These are phyloP conservation scores for Claviceps spartinae DNA, from an alignment of 2,329 filamentous ascomycete genomes.

Conservation along the genomic window DNA sequence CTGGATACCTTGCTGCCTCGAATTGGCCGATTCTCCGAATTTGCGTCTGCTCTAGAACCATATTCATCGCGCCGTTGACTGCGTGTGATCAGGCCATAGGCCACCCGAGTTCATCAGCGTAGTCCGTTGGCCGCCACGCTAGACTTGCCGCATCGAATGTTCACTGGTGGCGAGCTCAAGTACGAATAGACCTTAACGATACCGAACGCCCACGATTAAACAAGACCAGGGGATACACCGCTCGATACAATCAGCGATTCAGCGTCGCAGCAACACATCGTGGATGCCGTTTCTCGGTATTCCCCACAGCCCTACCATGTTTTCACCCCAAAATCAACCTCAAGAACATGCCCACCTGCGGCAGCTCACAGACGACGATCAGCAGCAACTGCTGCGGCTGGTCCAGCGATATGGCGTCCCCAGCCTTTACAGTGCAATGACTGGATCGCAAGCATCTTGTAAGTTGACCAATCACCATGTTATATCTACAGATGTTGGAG, in stretches of 20 bases:
- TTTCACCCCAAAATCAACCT: slow-evolving; percentile 14
- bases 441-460: slow-evolving; percentile 24
- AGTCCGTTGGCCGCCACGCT: not conserved
- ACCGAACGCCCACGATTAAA: not conserved
- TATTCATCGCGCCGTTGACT: not conserved
- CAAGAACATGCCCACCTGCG: slow-evolving; percentile 23
- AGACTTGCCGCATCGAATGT: not conserved
- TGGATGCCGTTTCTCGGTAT: not conserved
- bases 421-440: slow-evolving; percentile 24
- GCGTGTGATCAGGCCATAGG: not conserved
- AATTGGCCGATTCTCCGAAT: not conserved
- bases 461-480: slow-evolving; percentile 9
- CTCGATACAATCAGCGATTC: not conserved
- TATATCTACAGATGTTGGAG: not conserved
- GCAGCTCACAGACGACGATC: slow-evolving; percentile 25
- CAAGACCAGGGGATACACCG: not conserved
- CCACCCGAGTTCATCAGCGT: not conserved
- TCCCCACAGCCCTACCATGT: slow-evolving; percentile 14
- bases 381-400: slow-evolving; percentile 22
- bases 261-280: not conserved
- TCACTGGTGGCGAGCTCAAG: not conserved
- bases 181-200: too few relatives aligned
- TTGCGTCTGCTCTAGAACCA: too few relatives aligned
- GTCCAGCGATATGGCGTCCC: slow-evolving; percentile 25
- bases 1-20: not conserved